Conservation (phyloP, 2,329 filamentous ascomycete genomes). For the Penicillium sp. region DNA sequence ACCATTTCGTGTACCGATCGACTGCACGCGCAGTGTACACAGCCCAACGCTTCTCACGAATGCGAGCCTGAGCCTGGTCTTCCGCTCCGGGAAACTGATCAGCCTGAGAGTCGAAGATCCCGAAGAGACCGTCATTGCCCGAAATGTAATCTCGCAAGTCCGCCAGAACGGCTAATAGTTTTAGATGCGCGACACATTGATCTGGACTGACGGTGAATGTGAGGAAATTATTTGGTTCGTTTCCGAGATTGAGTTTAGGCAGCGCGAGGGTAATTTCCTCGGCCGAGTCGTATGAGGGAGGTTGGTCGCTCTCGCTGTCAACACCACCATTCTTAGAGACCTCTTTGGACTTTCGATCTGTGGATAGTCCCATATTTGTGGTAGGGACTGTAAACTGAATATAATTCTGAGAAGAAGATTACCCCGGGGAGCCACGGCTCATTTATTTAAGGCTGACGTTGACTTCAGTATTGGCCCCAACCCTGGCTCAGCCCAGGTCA, state of each 20-base stretch:
- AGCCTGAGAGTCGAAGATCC: slow-evolving; percentile 50
- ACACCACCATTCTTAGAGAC: not conserved
- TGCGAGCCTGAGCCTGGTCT: slow-evolving; percentile 45
- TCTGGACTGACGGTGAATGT: slow-evolving; percentile 38
- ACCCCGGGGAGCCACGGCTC: not conserved
- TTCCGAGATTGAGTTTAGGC: slow-evolving; percentile 23
- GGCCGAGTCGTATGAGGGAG: slow-evolving; percentile 26
- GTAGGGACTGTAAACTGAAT: not conserved
- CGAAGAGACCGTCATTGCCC: slow-evolving; percentile 61
- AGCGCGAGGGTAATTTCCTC: slow-evolving; percentile 13
- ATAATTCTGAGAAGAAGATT: not conserved
- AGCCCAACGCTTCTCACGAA: slow-evolving; percentile 66
- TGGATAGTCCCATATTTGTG: slow-evolving; percentile 12
- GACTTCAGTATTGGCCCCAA: not conserved
- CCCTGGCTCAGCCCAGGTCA: not conserved
- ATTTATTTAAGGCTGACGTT: not conserved
- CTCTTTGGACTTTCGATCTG: slow-evolving; percentile 11
- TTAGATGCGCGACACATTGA: slow-evolving; percentile 66
- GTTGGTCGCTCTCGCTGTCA: slow-evolving; percentile 8
- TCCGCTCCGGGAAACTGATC: slow-evolving; percentile 32
- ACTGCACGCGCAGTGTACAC: slow-evolving; percentile 63
- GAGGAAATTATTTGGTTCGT: slow-evolving; percentile 3
- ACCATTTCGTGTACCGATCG: slow-evolving; percentile 62
- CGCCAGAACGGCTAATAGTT: slow-evolving; percentile 63
- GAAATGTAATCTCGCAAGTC: slow-evolving; percentile 61